Percentiles rank a stretch among this genome's conserved stretches.
phyloP scores from a whole-genome alignment of 2,329 filamentous ascomycete species.

The Arachnomyces sp. region DNA sequence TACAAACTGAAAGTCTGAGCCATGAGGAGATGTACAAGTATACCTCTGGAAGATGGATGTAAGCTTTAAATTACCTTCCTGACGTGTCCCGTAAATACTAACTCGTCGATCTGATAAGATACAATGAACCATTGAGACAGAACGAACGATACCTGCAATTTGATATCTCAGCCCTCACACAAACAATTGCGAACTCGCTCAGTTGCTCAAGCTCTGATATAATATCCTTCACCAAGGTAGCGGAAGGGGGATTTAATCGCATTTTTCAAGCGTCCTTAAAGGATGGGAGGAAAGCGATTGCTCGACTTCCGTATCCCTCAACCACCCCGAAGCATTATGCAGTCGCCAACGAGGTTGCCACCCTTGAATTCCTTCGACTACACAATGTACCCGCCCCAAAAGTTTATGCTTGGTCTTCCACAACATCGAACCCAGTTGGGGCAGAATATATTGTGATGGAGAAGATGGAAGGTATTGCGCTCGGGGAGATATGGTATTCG shows the following conservation, averaged over 20 bases:
- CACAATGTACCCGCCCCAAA: slow-evolving; percentile 23
- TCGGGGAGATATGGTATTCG: slow-evolving; percentile 27
- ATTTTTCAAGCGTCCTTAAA: slow-evolving; percentile 19
- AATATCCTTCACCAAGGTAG: slow-evolving; percentile 14
- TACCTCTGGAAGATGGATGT: slow-evolving; percentile 3
- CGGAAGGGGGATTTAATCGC: slow-evolving; percentile 24
- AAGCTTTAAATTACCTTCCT: too few relatives aligned
- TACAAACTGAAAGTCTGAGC: too few relatives aligned
- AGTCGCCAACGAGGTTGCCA: slow-evolving; percentile 25
- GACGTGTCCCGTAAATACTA: neutral
- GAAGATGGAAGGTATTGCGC: slow-evolving; percentile 20
- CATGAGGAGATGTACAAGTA: slow-evolving; percentile 2
- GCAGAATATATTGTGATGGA: slow-evolving; percentile 30
- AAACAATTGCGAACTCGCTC: neutral
- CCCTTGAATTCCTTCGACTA: slow-evolving; percentile 20
- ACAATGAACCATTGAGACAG: slow-evolving; percentile 2
- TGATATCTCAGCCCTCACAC: neutral
- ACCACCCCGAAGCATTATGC: slow-evolving; percentile 16
- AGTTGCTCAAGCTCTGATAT: neutral
- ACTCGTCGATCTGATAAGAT: neutral
- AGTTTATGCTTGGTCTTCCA: slow-evolving; percentile 22
- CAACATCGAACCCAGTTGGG: slow-evolving; percentile 22
- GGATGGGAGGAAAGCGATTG: slow-evolving; percentile 18
- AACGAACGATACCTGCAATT: neutral
- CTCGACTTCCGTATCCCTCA: slow-evolving; percentile 22